A percentile compares a stretch with the other conserved stretches of the same genome.
Evolutionary conservation across 23 red algal species (phyloP).

Genomic region (Gracilaria gracilis): DNA sequence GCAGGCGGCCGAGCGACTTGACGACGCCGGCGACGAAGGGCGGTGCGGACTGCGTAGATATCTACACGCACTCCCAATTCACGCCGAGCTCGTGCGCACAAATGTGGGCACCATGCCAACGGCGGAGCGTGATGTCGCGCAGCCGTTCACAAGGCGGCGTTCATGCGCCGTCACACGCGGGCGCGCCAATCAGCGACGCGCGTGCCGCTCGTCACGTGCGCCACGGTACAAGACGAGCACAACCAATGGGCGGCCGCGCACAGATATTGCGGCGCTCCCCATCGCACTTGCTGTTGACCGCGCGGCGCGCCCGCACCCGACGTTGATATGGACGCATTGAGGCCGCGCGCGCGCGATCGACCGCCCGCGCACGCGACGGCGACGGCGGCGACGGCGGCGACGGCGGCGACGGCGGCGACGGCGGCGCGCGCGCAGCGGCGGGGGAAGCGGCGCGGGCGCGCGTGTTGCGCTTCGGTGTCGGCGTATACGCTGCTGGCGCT

Average conservation of each 20-base stretch:
- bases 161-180: not conserved
- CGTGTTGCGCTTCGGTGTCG: not conserved
- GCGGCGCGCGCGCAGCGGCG: too few species aligned
- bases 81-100: not conserved
- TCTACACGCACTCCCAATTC: not conserved
- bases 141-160: not conserved
- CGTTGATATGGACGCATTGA: not conserved
- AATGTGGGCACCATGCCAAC: not conserved
- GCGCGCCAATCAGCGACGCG: too few species aligned
- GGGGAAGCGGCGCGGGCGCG: not conserved
- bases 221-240: not conserved
- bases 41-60: too few species aligned
- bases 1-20: not conserved
- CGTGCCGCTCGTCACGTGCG: not conserved
- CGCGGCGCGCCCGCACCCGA: too few species aligned
- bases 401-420: too few species aligned
- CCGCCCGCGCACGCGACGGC: too few species aligned
- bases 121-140: not conserved
- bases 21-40: too few species aligned
- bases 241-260: not conserved
- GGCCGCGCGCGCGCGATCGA: conserved; percentile 5
- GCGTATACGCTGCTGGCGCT: not conserved
- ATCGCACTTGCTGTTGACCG: too few species aligned
- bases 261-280: not conserved
- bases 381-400: too few species aligned